A percentile compares a stretch with the other conserved stretches of the same genome.
phyloP scores from a whole-genome alignment of 2,329 filamentous ascomycete species.

The Mollisiaceae sp. region DNA sequence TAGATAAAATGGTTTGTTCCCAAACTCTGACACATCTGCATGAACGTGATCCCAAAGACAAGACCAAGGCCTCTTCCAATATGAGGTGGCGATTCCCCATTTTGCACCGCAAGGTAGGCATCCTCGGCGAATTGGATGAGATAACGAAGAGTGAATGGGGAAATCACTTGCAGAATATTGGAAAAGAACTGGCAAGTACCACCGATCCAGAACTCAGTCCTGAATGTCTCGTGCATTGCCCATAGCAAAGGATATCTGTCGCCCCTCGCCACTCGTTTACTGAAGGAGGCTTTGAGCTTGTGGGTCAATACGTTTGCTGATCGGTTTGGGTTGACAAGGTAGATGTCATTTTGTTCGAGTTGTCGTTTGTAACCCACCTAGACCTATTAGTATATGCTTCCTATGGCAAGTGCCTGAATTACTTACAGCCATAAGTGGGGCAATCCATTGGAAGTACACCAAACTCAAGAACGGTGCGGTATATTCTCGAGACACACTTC shows the following conservation, averaged over 20 bases:
- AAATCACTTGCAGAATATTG: slow-evolving; percentile 78
- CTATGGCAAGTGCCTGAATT: not conserved
- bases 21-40: slow-evolving; percentile 84
- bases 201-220: slow-evolving; percentile 82
- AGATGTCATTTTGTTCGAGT: slow-evolving; percentile 85
- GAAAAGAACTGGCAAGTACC: slow-evolving; percentile 77
- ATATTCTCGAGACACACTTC: slow-evolving; percentile 68
- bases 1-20: slow-evolving; percentile 92
- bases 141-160: slow-evolving; percentile 84
- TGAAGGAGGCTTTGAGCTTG: slow-evolving; percentile 71
- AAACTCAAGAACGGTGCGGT: slow-evolving; percentile 75
- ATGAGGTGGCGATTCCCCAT: slow-evolving; percentile 60
- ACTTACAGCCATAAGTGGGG: slow-evolving; percentile 78
- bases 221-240: slow-evolving; percentile 87
- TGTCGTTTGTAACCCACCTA: slow-evolving; percentile 84
- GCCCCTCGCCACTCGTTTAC: slow-evolving; percentile 68
- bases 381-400: slow-evolving; percentile 29
- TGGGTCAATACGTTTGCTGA: slow-evolving; percentile 71
- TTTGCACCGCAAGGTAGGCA: slow-evolving; percentile 70
- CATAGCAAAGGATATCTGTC: slow-evolving; percentile 76
- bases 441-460: slow-evolving; percentile 89
- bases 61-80: slow-evolving; percentile 81
- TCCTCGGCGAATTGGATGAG: slow-evolving; percentile 84
- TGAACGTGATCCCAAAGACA: slow-evolving; percentile 80
- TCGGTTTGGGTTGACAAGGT: slow-evolving; percentile 83